A percentile compares a stretch with the other conserved stretches of the same genome.
phyloP scores from a whole-genome alignment of 257 asterid species.

The Prunella vulgaris region DNA sequence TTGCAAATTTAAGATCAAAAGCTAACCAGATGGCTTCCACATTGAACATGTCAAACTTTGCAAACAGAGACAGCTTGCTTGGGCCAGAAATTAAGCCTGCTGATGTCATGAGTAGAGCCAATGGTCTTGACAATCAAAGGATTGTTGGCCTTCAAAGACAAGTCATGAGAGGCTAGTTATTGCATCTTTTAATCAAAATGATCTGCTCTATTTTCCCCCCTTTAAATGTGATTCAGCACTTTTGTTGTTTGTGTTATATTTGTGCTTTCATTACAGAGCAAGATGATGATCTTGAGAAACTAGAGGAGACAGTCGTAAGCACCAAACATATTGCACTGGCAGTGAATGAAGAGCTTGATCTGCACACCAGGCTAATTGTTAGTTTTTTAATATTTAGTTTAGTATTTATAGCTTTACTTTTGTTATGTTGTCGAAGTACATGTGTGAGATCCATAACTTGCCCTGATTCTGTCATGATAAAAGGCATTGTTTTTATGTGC shows the following conservation, averaged over 20 bases:
- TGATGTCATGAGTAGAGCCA: constrained; percentile 76
- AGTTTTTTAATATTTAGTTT: constrained; percentile 29
- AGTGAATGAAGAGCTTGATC: constrained; percentile 89
- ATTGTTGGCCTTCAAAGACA: constrained; percentile 90
- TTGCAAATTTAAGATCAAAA: constrained; percentile 62
- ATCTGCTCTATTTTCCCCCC: neutral
- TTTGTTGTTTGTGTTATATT: constrained; percentile 7
- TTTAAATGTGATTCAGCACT: constrained; percentile 1
- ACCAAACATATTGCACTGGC: constrained; percentile 94
- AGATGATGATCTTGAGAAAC: constrained; percentile 83
- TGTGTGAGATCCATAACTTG: constrained; percentile 5
- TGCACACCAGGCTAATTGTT: constrained; percentile 86
- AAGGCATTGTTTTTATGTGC: constrained; percentile 28
- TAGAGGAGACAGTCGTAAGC: constrained; percentile 88
- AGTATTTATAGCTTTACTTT: constrained; percentile 2
- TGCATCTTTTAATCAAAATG: constrained; percentile 2
- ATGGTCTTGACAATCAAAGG: constrained; percentile 80
- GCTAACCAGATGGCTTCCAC: constrained; percentile 79
- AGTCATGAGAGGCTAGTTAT: constrained; percentile 75
- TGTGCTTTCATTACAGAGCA: constrained; percentile 53
- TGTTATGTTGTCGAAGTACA: neutral
- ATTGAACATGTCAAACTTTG: constrained; percentile 85
- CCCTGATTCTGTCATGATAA: neutral
- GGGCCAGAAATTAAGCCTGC: constrained; percentile 88
- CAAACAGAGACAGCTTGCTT: constrained; percentile 83